phyloP scores from a whole-genome alignment of 148 eudicot genomes.

The Rhododendron williamsianum region DNA sequence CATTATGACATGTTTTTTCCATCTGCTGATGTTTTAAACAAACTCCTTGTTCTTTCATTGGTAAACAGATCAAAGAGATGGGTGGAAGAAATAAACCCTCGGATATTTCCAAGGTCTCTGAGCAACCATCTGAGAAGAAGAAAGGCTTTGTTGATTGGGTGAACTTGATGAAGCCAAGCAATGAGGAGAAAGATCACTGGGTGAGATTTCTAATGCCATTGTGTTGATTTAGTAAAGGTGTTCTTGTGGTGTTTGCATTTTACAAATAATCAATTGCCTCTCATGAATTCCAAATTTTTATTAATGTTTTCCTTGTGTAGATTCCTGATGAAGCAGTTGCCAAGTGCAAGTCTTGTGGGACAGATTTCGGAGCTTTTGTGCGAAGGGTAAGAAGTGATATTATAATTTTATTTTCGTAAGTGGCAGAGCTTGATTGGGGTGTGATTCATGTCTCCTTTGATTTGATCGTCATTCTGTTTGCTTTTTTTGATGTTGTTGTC shows the following conservation, averaged over 20 bases:
- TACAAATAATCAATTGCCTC: not conserved
- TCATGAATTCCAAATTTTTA: conserved; percentile 7
- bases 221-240: not conserved
- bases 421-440: not conserved
- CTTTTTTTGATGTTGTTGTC: not conserved
- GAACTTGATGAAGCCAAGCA: conserved; percentile 62
- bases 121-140: conserved; percentile 62
- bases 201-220: conserved; percentile 33
- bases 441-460: not conserved
- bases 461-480: not conserved
- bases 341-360: conserved; percentile 62
- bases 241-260: not conserved
- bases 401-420: not conserved
- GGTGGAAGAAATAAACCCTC: conserved; percentile 45
- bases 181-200: conserved; percentile 92
- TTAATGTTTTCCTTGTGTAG: conserved; percentile 28
- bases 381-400: conserved; percentile 51
- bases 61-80: conserved; percentile 71
- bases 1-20: not conserved
- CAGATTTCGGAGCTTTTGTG: conserved; percentile 72
- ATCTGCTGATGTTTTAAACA: not conserved
- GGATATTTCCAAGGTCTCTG: conserved; percentile 36
- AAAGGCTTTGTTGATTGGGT: conserved; percentile 74
- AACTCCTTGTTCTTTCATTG: not conserved
- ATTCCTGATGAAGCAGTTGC: conserved; percentile 92